phyloP scores from a whole-genome alignment of 345 rosid genomes.

The Salix viminalis region DNA sequence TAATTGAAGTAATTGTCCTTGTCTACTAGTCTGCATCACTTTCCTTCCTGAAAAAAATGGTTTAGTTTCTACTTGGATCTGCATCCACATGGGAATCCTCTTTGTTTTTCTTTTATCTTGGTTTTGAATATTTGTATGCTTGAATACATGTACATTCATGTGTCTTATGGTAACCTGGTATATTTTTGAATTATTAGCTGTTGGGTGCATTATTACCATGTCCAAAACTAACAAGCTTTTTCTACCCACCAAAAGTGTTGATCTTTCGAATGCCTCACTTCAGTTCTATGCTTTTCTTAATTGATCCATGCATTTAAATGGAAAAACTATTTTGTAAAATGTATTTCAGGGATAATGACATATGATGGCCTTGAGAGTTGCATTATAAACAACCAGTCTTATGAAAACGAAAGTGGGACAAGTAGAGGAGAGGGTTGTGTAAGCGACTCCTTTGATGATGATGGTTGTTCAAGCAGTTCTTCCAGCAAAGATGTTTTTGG shows the following conservation, averaged over 20 bases:
- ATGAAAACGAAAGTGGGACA: conserved; percentile 73
- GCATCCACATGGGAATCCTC: not conserved
- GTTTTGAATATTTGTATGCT: not conserved
- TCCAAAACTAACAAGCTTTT: not conserved
- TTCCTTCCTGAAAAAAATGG: not conserved
- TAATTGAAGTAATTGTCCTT: conserved; percentile 8
- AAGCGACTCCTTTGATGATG: conserved; percentile 77
- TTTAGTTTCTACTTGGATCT: not conserved
- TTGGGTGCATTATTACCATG: not conserved
- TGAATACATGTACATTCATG: not conserved
- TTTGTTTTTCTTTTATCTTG: not conserved
- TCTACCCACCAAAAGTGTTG: not conserved
- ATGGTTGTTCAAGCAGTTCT: conserved; percentile 68
- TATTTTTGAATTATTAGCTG: not conserved
- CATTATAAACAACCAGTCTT: conserved; percentile 74
- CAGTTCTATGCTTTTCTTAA: not conserved
- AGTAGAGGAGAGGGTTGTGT: conserved; percentile 76
- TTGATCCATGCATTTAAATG: not conserved
- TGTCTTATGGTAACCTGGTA: not conserved
- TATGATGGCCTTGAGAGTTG: conserved; percentile 84
- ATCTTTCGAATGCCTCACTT: not conserved
- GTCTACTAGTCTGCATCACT: not conserved
- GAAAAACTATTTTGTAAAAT: not conserved
- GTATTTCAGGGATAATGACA: conserved; percentile 61
- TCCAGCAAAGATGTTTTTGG: conserved; percentile 91